Conservation (phyloP, 2,329 filamentous ascomycete species). For the Thielaviopsis populi region DNA sequence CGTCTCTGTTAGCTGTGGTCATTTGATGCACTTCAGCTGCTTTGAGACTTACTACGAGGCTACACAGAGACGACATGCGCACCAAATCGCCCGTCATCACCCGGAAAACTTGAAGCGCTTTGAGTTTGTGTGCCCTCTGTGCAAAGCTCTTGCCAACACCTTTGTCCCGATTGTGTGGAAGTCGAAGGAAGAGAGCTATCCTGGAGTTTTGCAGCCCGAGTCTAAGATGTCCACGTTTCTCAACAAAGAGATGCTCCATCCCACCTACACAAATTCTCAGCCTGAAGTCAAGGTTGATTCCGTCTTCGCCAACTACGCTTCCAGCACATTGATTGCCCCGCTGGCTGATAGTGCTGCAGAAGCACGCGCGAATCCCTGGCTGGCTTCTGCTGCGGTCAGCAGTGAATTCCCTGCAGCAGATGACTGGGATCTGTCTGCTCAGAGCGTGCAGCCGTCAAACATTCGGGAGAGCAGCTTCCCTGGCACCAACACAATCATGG, state of each 20-base stretch:
- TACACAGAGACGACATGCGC: slow-evolving; percentile 66
- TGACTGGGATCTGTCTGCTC: neutral
- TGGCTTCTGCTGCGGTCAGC: neutral
- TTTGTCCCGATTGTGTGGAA: slow-evolving; percentile 96
- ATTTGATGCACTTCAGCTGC: slow-evolving; percentile 96
- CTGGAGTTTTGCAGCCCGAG: slow-evolving; percentile 6
- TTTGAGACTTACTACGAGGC: slow-evolving; percentile 86
- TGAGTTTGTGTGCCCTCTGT: slow-evolving; percentile 92
- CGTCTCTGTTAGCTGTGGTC: slow-evolving; percentile 80
- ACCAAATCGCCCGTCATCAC: slow-evolving; percentile 89
- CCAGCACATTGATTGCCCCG: neutral
- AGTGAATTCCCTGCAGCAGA: no score
- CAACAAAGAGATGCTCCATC: slow-evolving; percentile 34
- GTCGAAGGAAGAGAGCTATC: slow-evolving; percentile 27
- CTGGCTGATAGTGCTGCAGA: neutral
- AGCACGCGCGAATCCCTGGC: neutral
- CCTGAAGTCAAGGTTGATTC: neutral
- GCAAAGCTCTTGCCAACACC: slow-evolving; percentile 88
- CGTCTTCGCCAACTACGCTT: neutral
- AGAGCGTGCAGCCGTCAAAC: neutral
- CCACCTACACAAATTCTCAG: neutral
- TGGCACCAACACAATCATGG: slow-evolving; percentile 25
- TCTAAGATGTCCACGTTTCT: slow-evolving; percentile 43
- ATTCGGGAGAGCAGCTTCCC: neutral
- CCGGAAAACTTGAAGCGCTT: slow-evolving; percentile 65